Evolutionary conservation across 805 yeast genomes (phyloP), one percentile per base, ranked within the genome.

Genomic region (Tetrapisispora arboricola): DNA sequence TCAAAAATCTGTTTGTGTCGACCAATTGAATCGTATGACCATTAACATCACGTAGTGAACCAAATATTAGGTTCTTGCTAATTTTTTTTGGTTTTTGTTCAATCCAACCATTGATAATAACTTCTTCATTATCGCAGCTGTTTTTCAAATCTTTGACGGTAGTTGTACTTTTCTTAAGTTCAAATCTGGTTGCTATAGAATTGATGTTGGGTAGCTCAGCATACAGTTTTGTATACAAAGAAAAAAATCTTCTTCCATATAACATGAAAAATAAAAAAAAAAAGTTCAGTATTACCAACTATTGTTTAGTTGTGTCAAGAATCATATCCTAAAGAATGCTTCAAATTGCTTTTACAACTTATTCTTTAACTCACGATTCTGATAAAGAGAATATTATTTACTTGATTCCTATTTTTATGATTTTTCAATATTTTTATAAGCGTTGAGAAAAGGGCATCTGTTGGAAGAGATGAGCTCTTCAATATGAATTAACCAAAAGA

Each of bases 101-200:
- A 15, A 90, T 72, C 86, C 96, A 92, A 0, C 98, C 97, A 47
- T 84, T 76, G 7, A 90, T 48, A 0, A 71, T 67, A 2, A 81
- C 72, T n/a, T 8, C 18, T 28, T 28, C 31, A 28, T 15, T 49
- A 3, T 44, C 43, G 16, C 44, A 44, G 4, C 32, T 30, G 7
- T 40, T 21, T 8, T 35, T 21, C 7, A 49, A 11, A 13, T 41
- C 38, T 18, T 41, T 24, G 3, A 40, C 20, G 15, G 51, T 40
- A 10, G 27, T 28, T 3, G 54, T 39, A 16, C 41, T 33, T 12
- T 47, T 38, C 17, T 39, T 27, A 13, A 54, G 46, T 22, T 38
- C 36, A 29, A 55, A 55, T 43, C 43, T 51, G 10, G 46, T 22
- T 21, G 36, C 37, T 3, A 54, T 41, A 10, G 36, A 10, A 15